Evolutionary conservation across 345 rosid genomes (phyloP), one percentile per base, ranked within the genome.

Genomic region (Gossypium rotundifolium): DNA sequence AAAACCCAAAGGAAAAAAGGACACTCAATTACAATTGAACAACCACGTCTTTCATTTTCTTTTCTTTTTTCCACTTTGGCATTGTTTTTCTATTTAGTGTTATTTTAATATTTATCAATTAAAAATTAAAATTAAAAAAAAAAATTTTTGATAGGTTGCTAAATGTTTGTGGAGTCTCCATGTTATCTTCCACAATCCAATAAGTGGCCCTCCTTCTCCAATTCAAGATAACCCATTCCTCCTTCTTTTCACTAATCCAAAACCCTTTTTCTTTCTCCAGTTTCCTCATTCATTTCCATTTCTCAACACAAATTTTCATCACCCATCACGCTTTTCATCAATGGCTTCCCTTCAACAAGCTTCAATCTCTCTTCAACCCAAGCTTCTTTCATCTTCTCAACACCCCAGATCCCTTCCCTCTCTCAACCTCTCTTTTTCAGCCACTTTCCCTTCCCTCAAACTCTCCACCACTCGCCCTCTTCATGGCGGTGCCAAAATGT

Each of bases 301-400:
- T 6, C 62, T 22, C 62, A 22, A 9, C 7, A 17, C 58, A 57
- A 57, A 20, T 22, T 13, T 11, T n/a, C 23, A 1, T 27, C 14
- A 20, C 11, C 9, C 27, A 20, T 22, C 4, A 23, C 22, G 11
- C 16, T 27, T 22, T 57, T 25, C 69, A 5, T 44, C 80, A 44
- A 90, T 90, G 98, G 94, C 93, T n/a, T 76, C 93, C 67, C 88
- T 93, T 11, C 92, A 84, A 44, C 79, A 85, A 72, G 77, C 84
- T 5, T 72, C 87, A 13, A 61, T 87, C 77, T 86, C 88, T 10
- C 85, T 88, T 20, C 94, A 84, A 64, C 80, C 93, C 65, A 87
- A 87, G 65, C 78, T 80, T 51, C 87, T 83, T 49, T 76, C 88
- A 0, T 76, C 88, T 2, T 61, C 84, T 11, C 83, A 74, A 49